Base-by-base conservation (phyloP, 2,329 filamentous ascomycete genomes). In the Cytospora chrysosperma region DNA sequence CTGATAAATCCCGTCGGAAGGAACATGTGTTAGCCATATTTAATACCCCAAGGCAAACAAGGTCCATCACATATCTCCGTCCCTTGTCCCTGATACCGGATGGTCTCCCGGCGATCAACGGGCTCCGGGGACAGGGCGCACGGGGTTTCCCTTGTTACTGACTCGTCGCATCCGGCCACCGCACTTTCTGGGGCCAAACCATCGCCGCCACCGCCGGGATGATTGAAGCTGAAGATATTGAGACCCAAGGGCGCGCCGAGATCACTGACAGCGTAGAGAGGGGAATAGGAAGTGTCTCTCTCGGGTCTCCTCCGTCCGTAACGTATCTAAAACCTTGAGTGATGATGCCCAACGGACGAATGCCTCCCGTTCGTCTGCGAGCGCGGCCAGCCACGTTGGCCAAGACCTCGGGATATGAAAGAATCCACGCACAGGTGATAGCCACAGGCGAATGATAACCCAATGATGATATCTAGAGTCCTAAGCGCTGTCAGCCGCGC, bases 61-160 rank as follows among this genome's bases (percentile, higher is more conserved):
- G 19, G 12, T 3, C 8, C 40, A n/a, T 21, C 21, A n/a, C 40
- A 43, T 21, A n/a, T 3, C 40, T 43, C 40, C 19, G 19, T 47
- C 27, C 61, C 61, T 34, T 54, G 56, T 60, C 61, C 56, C 50
- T 61, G 57, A 56, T 43, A 57, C 62, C 62, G 62, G 62, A 53
- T 53, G 26, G 47, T 17, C 49, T 64, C 56, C 62, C 62, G 62
- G 58, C 53, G 58, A 37, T 56, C n/a, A n/a, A n/a, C n/a, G 32
- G 53, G 27, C 28, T 61, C 56, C 58, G 43, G 58, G 58, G 53
- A 61, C 58, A 64, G 53, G 62, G 58, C 40, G 52, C 53, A 40
- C 49, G 58, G 40, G 19, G 32, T 34, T 26, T 37, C 62, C 50
- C 56, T 17, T 2, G 4, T 5, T 37, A 37, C n/a, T 64, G 62